These are phyloP conservation scores for Yamadazyma oceani DNA, from an alignment of 1,139 yeast species.

Conservation along the genomic window DNA sequence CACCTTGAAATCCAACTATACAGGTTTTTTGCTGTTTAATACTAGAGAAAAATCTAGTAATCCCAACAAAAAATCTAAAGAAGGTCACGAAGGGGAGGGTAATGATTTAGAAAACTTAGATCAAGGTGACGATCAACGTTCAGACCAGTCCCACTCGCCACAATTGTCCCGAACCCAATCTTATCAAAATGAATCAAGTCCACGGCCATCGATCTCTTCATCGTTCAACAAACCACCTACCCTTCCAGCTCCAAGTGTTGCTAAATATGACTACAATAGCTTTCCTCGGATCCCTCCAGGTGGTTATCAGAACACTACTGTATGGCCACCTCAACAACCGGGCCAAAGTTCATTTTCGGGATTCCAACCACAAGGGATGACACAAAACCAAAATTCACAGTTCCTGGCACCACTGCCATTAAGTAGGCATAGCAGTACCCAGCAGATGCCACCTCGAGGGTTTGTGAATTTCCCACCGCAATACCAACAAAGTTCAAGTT, in stretches of 20 bases:
- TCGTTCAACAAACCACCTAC: not conserved
- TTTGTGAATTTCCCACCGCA: too few species aligned
- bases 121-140: not conserved
- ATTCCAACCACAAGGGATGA: too few species aligned
- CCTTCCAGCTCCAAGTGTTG: not conserved
- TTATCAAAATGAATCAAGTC: not conserved
- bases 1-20: conserved; percentile 29
- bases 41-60: conserved; percentile 14
- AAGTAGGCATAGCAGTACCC: not conserved
- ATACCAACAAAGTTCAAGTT: not conserved
- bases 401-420: too few species aligned
- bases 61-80: not conserved
- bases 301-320: not conserved
- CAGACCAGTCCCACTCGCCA: conserved; percentile 2
- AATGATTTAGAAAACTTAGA: conserved; percentile 4
- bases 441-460: too few species aligned
- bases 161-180: not conserved
- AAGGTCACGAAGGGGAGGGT: conserved; percentile 4
- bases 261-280: not conserved
- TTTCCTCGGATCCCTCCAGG: not conserved
- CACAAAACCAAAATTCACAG: not conserved
- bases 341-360: too few species aligned
- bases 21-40: conserved; percentile 35
- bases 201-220: not conserved
- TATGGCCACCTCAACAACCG: too few species aligned